A percentile compares a stretch with the other conserved stretches of the same genome.
Conservation (phyloP, 2,329 filamentous ascomycete species). For the Bertia moriformis region DNA sequence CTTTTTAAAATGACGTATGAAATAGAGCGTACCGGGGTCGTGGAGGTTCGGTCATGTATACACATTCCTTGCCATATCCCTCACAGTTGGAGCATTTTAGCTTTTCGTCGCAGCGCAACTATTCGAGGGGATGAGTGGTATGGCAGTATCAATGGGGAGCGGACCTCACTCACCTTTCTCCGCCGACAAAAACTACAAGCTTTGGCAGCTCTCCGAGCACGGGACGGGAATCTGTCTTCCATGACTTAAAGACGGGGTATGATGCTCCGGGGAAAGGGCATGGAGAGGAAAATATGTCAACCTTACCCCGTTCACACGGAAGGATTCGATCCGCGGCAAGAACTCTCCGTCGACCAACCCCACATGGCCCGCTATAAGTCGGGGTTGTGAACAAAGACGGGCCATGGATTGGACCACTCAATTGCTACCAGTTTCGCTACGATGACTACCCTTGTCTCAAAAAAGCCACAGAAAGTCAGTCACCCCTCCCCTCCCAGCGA, state of each 20-base stretch:
- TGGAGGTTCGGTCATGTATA: conserved; percentile 18
- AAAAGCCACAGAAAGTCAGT: no score
- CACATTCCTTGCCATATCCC: conserved; percentile 25
- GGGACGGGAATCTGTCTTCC: not conserved
- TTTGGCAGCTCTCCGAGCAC: conserved; percentile 8
- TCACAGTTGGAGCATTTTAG: conserved; percentile 29
- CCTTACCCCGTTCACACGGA: no score
- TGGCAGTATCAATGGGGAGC: not conserved
- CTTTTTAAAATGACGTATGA: no score
- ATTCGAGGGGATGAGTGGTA: conserved; percentile 38
- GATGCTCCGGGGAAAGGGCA: conserved; percentile 4
- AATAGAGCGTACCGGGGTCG: conserved; percentile 11
- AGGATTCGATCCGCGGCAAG: no score
- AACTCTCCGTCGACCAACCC: no score
- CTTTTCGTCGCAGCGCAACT: conserved; percentile 25
- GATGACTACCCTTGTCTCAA: no score
- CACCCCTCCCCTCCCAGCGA: no score
- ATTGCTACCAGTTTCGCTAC: no score
- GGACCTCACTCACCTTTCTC: conserved; percentile 11
- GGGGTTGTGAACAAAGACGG: no score
- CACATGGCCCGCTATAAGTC: no score
- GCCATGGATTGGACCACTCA: no score
- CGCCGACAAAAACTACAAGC: conserved; percentile 15
- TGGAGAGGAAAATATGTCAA: not conserved
- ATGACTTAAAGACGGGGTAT: conserved; percentile 1